phyloP scores from a whole-genome alignment of 441 rosid genomes.

The Dalechampia spathulata region DNA sequence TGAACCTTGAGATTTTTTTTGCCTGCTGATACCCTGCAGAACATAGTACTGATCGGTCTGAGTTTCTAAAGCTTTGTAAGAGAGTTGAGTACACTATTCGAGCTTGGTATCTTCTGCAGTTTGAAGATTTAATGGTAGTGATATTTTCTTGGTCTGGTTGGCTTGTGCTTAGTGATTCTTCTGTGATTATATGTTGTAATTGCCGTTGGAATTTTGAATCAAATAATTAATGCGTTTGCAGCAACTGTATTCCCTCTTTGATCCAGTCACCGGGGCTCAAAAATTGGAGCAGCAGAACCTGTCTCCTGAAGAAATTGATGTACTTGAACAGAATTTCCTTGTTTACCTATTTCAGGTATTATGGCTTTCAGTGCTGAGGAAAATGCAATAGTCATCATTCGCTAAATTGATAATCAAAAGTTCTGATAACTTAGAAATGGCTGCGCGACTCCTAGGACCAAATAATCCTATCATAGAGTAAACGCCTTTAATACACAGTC shows the following conservation, averaged over 20 bases:
- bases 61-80: slow-evolving; percentile 81
- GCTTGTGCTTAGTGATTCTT: background rate
- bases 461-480: no score
- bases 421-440: no score
- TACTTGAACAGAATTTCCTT: slow-evolving; percentile 74
- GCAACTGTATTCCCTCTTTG: slow-evolving; percentile 92
- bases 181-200: no score
- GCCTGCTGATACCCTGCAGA: slow-evolving; percentile 25
- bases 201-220: slow-evolving; percentile 4
- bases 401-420: background rate
- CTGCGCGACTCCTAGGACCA: no score
- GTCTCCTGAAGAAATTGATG: slow-evolving; percentile 50
- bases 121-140: slow-evolving; percentile 88
- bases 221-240: slow-evolving; percentile 22
- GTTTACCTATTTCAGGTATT: slow-evolving; percentile 67
- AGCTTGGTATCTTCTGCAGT: slow-evolving; percentile 95
- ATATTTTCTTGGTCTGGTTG: background rate
- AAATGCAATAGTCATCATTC: background rate
- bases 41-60: slow-evolving; percentile 53
- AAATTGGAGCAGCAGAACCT: slow-evolving; percentile 75
- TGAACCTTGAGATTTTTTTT: background rate
- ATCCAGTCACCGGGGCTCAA: slow-evolving; percentile 68
- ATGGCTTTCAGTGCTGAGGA: background rate
- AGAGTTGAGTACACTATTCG: slow-evolving; percentile 83
- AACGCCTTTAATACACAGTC: no score